Conservation (phyloP, 2,329 filamentous ascomycete genomes). For the Cladosporium sp. region DNA sequence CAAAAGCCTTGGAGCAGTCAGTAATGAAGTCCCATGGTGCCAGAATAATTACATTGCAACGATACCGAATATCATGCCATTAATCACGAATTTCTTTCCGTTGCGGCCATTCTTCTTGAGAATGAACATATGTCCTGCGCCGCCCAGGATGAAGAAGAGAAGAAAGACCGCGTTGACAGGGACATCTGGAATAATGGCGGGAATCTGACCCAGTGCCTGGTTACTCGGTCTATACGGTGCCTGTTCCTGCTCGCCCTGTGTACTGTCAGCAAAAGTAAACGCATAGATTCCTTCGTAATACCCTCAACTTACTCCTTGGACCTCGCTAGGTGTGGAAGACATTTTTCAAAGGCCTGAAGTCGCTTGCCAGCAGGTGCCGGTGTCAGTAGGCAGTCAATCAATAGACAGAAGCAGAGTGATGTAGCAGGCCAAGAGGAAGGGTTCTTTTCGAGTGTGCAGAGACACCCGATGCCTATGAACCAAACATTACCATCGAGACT, state of each 20-base stretch:
- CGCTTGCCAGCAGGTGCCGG: not conserved
- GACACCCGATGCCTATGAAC: slow-evolving; percentile 2
- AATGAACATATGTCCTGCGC: slow-evolving; percentile 54
- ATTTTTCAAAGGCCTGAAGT: not conserved
- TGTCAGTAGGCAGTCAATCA: not conserved
- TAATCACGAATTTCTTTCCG: slow-evolving; percentile 57
- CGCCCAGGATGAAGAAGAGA: slow-evolving; percentile 51
- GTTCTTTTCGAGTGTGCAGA: slow-evolving; percentile 1
- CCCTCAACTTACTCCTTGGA: not conserved
- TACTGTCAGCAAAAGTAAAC: not conserved
- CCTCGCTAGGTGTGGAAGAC: slow-evolving; percentile 1
- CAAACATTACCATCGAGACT: not conserved
- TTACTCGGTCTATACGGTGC: slow-evolving; percentile 16
- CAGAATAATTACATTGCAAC: not conserved
- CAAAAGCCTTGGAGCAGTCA: slow-evolving; percentile 46
- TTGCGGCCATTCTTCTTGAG: slow-evolving; percentile 47
- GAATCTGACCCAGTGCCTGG: slow-evolving; percentile 54
- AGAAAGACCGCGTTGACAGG: slow-evolving; percentile 62
- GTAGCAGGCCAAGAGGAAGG: slow-evolving; percentile 11
- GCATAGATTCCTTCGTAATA: not conserved
- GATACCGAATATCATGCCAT: slow-evolving; percentile 47
- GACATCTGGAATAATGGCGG: slow-evolving; percentile 55
- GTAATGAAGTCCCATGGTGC: not conserved
- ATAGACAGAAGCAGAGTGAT: not conserved
- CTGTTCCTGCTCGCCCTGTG: not conserved